A percentile compares a stretch with the other conserved stretches of the same genome.
Evolutionary conservation across 108 stramenopile species (phyloP).

Genomic region (Nitzschia putrida): DNA sequence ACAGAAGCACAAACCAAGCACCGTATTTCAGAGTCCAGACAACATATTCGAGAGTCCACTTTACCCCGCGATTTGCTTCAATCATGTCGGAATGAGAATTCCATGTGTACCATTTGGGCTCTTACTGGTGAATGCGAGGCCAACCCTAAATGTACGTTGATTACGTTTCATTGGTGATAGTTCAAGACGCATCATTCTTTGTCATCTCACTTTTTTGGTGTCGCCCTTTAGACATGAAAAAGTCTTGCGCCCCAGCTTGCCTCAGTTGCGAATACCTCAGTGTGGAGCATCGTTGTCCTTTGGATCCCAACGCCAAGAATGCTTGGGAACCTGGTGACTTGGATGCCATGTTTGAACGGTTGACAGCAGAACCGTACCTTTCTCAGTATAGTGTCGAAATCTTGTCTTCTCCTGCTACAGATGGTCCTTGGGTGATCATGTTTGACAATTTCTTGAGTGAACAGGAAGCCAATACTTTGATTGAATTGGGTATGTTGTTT

Average conservation of each 20-base stretch:
- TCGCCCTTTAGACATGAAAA: slow-evolving; percentile 15
- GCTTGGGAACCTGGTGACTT: slow-evolving; percentile 67
- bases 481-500: slow-evolving; percentile 54
- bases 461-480: slow-evolving; percentile 72
- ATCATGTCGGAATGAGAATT: slow-evolving; percentile 50
- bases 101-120: slow-evolving; percentile 60
- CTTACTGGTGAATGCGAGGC: slow-evolving; percentile 53
- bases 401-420: slow-evolving; percentile 57
- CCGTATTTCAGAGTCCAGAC: not conserved
- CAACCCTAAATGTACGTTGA: slow-evolving; percentile 37
- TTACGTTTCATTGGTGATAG: not conserved
- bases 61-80: slow-evolving; percentile 12
- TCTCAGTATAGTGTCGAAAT: slow-evolving; percentile 54
- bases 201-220: not conserved
- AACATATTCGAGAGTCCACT: slow-evolving; percentile 2
- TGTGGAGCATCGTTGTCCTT: slow-evolving; percentile 58
- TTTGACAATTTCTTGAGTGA: slow-evolving; percentile 82
- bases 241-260: slow-evolving; percentile 69
- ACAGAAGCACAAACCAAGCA: not conserved
- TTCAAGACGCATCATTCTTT: not conserved
- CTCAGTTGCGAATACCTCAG: slow-evolving; percentile 54
- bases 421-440: slow-evolving; percentile 85
- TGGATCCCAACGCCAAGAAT: slow-evolving; percentile 50
- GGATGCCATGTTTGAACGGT: slow-evolving; percentile 64
- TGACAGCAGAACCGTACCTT: slow-evolving; percentile 49